Conservation (phyloP, 1,284 basidiomycete species). For the Marasmius fiardii region DNA sequence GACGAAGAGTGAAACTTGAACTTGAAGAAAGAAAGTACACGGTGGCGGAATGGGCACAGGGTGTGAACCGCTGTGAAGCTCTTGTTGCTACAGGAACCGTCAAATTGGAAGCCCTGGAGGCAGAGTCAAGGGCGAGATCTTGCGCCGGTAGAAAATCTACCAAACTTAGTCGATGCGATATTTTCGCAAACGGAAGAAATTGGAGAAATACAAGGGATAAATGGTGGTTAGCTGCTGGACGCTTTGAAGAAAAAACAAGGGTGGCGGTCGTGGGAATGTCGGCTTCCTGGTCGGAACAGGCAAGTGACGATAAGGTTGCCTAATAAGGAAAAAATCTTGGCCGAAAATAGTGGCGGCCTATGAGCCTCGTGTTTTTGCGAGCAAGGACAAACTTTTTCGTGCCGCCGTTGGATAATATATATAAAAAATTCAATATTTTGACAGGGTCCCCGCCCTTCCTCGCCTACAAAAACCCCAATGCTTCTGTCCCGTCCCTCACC, state of each 20-base stretch:
- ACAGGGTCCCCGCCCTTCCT: not conserved
- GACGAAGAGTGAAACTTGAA: not conserved
- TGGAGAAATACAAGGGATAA: not conserved
- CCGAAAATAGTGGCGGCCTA: not conserved
- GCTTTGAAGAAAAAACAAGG: not conserved
- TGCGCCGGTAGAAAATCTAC: not conserved
- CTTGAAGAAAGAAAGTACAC: not conserved
- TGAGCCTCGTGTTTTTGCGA: not conserved
- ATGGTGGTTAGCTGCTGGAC: not conserved
- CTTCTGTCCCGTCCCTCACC: not conserved
- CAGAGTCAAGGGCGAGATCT: not conserved
- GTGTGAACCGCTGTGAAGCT: slow-evolving; percentile 1
- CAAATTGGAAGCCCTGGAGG: too few species aligned
- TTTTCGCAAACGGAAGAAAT: not conserved
- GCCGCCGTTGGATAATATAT: not conserved
- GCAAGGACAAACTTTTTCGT: not conserved
- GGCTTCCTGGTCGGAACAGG: not conserved
- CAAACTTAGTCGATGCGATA: not conserved
- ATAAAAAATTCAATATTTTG: not conserved
- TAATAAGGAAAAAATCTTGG: not conserved
- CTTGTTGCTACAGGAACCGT: slow-evolving; percentile 16
- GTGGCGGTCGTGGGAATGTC: not conserved
- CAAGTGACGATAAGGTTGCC: not conserved
- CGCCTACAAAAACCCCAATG: not conserved
- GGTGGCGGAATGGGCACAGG: not conserved